Percentiles rank a stretch among this genome's conserved stretches.
Conservation (phyloP, 257 asterid genomes). For the Prunella vulgaris region DNA sequence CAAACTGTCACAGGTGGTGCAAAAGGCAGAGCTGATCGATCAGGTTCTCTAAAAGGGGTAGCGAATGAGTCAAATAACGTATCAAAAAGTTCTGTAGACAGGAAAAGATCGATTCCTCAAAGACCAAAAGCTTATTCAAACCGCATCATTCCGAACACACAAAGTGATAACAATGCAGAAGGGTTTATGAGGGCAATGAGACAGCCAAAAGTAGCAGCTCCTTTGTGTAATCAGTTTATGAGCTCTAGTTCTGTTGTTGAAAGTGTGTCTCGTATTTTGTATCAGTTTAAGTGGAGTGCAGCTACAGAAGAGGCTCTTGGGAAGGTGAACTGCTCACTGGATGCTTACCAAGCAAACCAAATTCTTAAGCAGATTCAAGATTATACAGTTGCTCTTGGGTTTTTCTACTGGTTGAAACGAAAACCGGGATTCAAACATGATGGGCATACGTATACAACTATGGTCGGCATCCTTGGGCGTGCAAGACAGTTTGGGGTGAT, state of each 20-base stretch:
- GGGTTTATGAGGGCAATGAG: constrained; percentile 41
- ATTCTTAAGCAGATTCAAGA: constrained; percentile 81
- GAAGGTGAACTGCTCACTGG: constrained; percentile 51
- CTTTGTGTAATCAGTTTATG: constrained; percentile 34
- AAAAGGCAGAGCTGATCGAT: constrained; percentile 37
- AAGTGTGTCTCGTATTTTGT: constrained; percentile 51
- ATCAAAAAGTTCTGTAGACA: constrained; percentile 28
- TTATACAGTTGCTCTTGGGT: constrained; percentile 63
- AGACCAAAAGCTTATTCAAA: constrained; percentile 43
- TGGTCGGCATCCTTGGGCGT: constrained; percentile 97
- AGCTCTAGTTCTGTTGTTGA: constrained; percentile 45
- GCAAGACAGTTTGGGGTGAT: constrained; percentile 69
- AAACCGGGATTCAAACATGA: constrained; percentile 88
- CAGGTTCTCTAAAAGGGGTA: constrained; percentile 32
- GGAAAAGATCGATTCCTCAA: constrained; percentile 44
- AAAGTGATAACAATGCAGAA: constrained; percentile 30
- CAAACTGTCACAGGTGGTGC: constrained; percentile 19
- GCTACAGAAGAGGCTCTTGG: constrained; percentile 65
- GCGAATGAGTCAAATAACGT: constrained; percentile 25
- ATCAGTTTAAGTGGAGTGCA: constrained; percentile 66
- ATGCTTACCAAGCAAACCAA: constrained; percentile 90
- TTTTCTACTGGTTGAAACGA: constrained; percentile 80
- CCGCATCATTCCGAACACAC: constrained; percentile 27
- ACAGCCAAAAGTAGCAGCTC: constrained; percentile 38
- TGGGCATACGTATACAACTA: constrained; percentile 91